A percentile compares a stretch with the other conserved stretches of the same genome.
Evolutionary conservation across 768 basidiomycete genomes (phyloP).

Genomic region (Coprinopsis cinerea): DNA sequence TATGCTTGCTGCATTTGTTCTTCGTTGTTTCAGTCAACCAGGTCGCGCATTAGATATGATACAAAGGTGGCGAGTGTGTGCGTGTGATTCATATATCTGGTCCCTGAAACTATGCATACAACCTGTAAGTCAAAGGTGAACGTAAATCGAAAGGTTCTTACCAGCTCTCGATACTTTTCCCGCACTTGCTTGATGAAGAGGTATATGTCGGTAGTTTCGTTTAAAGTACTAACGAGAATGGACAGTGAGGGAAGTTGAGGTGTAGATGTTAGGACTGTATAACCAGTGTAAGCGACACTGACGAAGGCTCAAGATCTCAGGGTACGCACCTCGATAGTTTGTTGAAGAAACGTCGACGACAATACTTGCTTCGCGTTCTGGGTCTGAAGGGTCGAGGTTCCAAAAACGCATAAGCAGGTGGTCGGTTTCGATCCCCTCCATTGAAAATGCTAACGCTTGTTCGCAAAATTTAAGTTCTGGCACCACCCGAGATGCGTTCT

Average conservation of each 20-base stretch:
- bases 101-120: neutral
- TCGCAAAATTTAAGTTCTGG: slow-evolving; percentile 57
- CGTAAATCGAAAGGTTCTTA: slow-evolving; percentile 10
- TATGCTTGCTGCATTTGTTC: too few species aligned
- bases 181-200: slow-evolving; percentile 65
- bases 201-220: slow-evolving; percentile 63
- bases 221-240: slow-evolving; percentile 64
- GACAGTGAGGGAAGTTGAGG: slow-evolving; percentile 64
- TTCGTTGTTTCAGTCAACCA: too few species aligned
- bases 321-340: slow-evolving; percentile 57
- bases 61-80: too few species aligned
- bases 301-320: neutral
- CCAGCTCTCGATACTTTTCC: slow-evolving; percentile 40
- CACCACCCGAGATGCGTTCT: slow-evolving; percentile 43
- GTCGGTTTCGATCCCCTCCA: slow-evolving; percentile 77
- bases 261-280: slow-evolving; percentile 73
- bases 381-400: slow-evolving; percentile 52
- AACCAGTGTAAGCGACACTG: neutral
- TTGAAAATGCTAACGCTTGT: slow-evolving; percentile 49
- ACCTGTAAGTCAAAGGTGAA: neutral
- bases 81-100: neutral
- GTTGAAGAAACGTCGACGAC: slow-evolving; percentile 66
- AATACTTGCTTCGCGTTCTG: slow-evolving; percentile 61
- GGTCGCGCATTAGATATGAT: too few species aligned
- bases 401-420: slow-evolving; percentile 71